Evolutionary conservation across 495 filamentous ascomycete genomes (phyloP).

Genomic region (Penicillium odoratum): DNA sequence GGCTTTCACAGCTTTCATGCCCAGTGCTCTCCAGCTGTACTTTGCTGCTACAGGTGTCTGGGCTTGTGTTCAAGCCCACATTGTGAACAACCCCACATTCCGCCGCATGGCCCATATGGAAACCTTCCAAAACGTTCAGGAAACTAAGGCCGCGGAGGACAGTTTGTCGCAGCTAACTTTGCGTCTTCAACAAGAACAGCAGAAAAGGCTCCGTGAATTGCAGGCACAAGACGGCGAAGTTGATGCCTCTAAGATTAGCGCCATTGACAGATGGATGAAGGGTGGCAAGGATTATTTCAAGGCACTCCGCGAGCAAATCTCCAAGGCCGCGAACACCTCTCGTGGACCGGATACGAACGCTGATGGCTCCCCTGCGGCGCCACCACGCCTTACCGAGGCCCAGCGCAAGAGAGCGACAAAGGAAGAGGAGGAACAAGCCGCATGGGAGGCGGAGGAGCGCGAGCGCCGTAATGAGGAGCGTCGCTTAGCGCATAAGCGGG

Average conservation of each 20-base stretch:
- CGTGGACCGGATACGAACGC: conserved; percentile 11
- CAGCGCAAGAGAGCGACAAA: conserved; percentile 16
- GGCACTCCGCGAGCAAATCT: conserved; percentile 8
- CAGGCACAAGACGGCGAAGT: not conserved
- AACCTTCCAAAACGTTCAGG: conserved; percentile 9
- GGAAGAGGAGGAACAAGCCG: conserved; percentile 21
- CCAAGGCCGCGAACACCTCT: conserved; percentile 11
- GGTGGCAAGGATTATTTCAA: conserved; percentile 11
- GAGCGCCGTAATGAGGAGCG: conserved; percentile 27
- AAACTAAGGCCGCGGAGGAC: not conserved
- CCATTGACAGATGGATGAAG: conserved; percentile 2
- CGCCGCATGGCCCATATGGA: conserved; percentile 23
- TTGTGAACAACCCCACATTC: conserved; percentile 43
- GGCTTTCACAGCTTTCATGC: conserved; percentile 61
- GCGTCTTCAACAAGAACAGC: not conserved
- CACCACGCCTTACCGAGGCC: conserved; percentile 23
- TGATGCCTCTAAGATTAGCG: not conserved
- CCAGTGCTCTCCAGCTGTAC: conserved; percentile 70
- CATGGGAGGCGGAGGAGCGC: conserved; percentile 15
- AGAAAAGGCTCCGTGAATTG: not conserved
- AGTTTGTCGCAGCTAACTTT: not conserved
- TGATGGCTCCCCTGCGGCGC: conserved; percentile 17
- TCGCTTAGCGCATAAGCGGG: conserved; percentile 14
- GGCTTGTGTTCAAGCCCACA: conserved; percentile 55
- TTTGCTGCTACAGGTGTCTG: conserved; percentile 61